Percentiles rank a stretch among this genome's conserved stretches.
These are phyloP conservation scores for Tolypocladium ophioglossoides DNA, from an alignment of 2,329 filamentous ascomycete genomes.

Conservation along the genomic window DNA sequence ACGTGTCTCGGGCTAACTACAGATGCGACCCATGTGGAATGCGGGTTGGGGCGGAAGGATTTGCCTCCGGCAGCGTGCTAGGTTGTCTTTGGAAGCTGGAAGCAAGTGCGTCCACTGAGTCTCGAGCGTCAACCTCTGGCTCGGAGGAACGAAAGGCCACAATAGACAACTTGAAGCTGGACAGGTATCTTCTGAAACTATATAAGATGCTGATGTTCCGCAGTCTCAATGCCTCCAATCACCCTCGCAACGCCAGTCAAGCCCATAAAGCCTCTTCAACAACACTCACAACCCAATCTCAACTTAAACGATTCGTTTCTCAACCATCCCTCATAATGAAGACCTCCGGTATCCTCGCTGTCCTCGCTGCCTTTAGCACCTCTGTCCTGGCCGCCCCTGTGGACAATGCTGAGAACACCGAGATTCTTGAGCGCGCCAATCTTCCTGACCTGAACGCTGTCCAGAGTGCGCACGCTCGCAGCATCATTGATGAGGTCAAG, in stretches of 20 bases:
- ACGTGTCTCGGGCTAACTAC: neutral
- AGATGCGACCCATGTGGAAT: neutral
- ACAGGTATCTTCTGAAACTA: neutral
- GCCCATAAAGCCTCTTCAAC: too few species aligned
- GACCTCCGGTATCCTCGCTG: neutral
- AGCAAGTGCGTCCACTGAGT: neutral
- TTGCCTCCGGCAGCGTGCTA: neutral
- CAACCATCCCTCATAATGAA: neutral
- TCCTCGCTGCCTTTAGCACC: neutral
- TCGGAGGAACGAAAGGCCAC: neutral
- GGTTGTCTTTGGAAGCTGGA: neutral
- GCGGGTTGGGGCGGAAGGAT: neutral
- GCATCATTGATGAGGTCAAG: neutral
- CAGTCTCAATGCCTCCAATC: neutral
- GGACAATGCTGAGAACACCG: neutral
- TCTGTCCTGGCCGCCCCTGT: neutral
- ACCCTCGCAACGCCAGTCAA: neutral
- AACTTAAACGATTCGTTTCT: neutral
- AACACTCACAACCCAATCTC: neutral
- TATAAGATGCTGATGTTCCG: neutral
- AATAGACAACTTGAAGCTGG: neutral
- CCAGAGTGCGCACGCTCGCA: neutral
- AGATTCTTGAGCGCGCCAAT: neutral
- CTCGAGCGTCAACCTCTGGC: neutral
- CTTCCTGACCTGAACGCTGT: neutral